A percentile compares a stretch with the other conserved stretches of the same genome.
phyloP scores from a whole-genome alignment of 495 filamentous ascomycete species.

The Hypoxylon cercidicola region DNA sequence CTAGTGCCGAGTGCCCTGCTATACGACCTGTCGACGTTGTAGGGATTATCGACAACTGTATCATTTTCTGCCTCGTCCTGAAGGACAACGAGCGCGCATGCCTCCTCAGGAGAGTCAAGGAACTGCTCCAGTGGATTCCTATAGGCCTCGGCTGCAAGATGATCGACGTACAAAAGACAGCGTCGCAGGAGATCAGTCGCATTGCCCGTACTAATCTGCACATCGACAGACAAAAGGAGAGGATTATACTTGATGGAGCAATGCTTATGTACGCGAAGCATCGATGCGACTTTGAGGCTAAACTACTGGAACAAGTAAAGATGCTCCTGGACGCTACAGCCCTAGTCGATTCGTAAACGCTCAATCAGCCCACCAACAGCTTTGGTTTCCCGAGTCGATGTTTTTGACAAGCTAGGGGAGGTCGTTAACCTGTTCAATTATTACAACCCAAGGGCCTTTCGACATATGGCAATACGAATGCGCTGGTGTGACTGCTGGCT shows the following conservation, averaged over 20 bases:
- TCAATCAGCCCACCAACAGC: neutral
- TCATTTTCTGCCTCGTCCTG: conserved; percentile 23
- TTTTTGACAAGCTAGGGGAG: neutral
- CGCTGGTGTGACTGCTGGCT: neutral
- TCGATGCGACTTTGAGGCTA: neutral
- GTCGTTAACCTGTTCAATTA: neutral
- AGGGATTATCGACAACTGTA: conserved; percentile 21
- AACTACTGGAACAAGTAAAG: neutral
- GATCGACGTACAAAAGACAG: neutral
- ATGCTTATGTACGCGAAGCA: neutral
- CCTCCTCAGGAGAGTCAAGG: conserved; percentile 9
- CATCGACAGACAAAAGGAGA: neutral
- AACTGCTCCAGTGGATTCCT: conserved; percentile 14
- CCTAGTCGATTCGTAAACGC: too few relatives aligned
- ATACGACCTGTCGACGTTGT: conserved; percentile 2
- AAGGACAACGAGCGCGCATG: conserved; percentile 14
- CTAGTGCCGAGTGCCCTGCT: neutral
- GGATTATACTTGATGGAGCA: neutral
- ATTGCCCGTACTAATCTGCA: neutral
- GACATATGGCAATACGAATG: neutral
- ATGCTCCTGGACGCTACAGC: neutral
- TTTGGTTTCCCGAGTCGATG: neutral
- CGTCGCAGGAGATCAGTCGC: neutral
- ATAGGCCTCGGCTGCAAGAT: conserved; percentile 24
- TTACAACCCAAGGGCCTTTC: neutral